Evolutionary conservation across 371 early-diverging fungal genomes (phyloP).

Genomic region (Mortierella sp.): DNA sequence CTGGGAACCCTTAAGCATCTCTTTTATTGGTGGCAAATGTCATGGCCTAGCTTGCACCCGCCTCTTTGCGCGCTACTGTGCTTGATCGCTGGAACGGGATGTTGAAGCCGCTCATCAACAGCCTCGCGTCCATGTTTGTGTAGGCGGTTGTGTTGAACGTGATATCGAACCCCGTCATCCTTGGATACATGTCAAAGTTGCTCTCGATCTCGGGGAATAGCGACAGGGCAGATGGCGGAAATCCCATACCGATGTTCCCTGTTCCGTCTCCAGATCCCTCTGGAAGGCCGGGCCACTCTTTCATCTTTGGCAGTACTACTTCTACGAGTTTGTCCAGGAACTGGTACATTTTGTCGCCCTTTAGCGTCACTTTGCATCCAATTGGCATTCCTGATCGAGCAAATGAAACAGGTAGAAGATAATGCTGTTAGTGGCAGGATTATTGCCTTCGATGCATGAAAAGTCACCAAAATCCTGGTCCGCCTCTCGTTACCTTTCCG

Average conservation of each 20-base stretch:
- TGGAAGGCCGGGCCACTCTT: slow-evolving; percentile 89
- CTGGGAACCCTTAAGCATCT: slow-evolving; percentile 9
- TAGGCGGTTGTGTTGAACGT: slow-evolving; percentile 86
- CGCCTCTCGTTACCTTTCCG: slow-evolving; percentile 62
- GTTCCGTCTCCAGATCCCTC: slow-evolving; percentile 82
- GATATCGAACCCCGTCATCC: slow-evolving; percentile 88
- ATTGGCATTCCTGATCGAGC: slow-evolving; percentile 86
- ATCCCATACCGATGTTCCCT: slow-evolving; percentile 87
- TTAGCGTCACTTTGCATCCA: slow-evolving; percentile 81
- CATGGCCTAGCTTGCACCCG: neutral
- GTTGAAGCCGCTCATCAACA: slow-evolving; percentile 90
- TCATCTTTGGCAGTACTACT: slow-evolving; percentile 92
- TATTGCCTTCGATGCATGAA: too few species aligned
- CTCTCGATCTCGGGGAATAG: slow-evolving; percentile 97
- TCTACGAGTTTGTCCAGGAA: slow-evolving; percentile 96
- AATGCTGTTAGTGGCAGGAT: neutral
- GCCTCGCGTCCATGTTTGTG: slow-evolving; percentile 83
- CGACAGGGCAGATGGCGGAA: slow-evolving; percentile 84
- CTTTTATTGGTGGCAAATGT: neutral
- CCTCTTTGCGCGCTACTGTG: neutral
- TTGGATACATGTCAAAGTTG: slow-evolving; percentile 92
- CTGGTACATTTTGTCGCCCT: slow-evolving; percentile 89
- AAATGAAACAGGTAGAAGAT: neutral
- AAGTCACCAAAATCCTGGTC: too few species aligned
- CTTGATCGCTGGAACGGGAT: slow-evolving; percentile 77